Conservation (phyloP, 257 asterid genomes). For the Schizonepeta tenuifolia region DNA sequence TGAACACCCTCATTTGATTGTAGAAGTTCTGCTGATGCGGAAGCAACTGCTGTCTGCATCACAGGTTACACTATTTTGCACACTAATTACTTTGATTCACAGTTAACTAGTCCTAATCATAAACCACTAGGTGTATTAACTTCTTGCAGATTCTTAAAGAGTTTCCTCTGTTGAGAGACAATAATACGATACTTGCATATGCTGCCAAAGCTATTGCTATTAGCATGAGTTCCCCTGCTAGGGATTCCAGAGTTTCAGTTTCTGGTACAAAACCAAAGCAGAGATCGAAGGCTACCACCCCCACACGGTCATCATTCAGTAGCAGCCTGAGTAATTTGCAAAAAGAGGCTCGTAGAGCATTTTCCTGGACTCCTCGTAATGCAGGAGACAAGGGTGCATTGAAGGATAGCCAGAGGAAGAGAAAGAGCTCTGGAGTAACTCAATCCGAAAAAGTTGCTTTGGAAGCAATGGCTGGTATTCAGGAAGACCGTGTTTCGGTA, state of each 20-base stretch:
- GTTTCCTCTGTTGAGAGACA: constrained; percentile 88
- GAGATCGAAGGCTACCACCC: constrained; percentile 72
- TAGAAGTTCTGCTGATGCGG: constrained; percentile 96
- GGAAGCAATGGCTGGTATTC: constrained; percentile 94
- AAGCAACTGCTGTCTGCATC: constrained; percentile 97
- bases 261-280: constrained; percentile 82
- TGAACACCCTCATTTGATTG: constrained; percentile 93
- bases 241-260: constrained; percentile 73
- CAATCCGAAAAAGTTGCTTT: constrained; percentile 88
- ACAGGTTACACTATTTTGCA: constrained; percentile 63
- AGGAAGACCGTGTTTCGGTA: constrained; percentile 82
- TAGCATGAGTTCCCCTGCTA: constrained; percentile 74
- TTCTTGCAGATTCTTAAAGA: constrained; percentile 79
- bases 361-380: constrained; percentile 93
- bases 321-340: constrained; percentile 90
- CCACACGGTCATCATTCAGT: constrained; percentile 76
- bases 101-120: constrained; percentile 13
- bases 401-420: constrained; percentile 82
- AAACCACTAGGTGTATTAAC: constrained; percentile 33
- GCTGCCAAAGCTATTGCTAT: constrained; percentile 92
- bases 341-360: constrained; percentile 98
- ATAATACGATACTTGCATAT: constrained; percentile 68
- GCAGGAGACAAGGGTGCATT: constrained; percentile 78
- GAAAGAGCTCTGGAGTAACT: constrained; percentile 84
- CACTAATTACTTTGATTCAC: constrained; percentile 25